Conservation (phyloP, 2,329 filamentous ascomycete species). For the Metarhizium rileyi region DNA sequence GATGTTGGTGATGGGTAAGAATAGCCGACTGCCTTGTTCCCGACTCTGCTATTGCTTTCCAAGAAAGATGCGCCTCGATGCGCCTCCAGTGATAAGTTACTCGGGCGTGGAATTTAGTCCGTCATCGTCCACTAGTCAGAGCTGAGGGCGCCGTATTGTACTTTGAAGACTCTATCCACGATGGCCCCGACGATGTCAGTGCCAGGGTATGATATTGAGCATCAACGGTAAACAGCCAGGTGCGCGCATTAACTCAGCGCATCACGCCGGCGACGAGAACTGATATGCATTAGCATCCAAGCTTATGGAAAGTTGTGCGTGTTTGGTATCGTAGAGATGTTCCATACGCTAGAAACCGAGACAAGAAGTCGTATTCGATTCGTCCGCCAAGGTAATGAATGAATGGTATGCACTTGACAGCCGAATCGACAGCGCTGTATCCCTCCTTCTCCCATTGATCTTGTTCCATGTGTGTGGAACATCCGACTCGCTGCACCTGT, state of each 20-base stretch:
- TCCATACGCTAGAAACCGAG: too few relatives aligned
- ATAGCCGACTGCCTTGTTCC: background rate
- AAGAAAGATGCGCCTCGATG: too few relatives aligned
- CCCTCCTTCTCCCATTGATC: background rate
- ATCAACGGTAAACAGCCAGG: too few relatives aligned
- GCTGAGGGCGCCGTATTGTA: background rate
- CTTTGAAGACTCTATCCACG: background rate
- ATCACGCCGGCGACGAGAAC: too few relatives aligned
- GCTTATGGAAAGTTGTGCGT: too few relatives aligned
- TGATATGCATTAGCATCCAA: too few relatives aligned
- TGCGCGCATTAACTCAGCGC: too few relatives aligned
- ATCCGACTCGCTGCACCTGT: background rate
- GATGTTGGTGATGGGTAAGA: background rate
- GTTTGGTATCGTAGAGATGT: too few relatives aligned
- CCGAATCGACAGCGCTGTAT: background rate
- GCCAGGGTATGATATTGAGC: background rate
- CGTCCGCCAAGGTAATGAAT: too few relatives aligned
- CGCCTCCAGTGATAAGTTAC: background rate
- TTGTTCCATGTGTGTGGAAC: background rate
- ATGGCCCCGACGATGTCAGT: background rate
- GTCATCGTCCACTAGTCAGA: background rate
- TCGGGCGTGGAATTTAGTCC: background rate
- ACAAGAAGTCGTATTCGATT: too few relatives aligned
- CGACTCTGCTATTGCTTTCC: background rate
- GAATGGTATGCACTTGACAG: too few relatives aligned